Evolutionary conservation across 495 filamentous ascomycete species (phyloP), one percentile per base, ranked within the genome.

Genomic region (Tuber microsphaerosporum): DNA sequence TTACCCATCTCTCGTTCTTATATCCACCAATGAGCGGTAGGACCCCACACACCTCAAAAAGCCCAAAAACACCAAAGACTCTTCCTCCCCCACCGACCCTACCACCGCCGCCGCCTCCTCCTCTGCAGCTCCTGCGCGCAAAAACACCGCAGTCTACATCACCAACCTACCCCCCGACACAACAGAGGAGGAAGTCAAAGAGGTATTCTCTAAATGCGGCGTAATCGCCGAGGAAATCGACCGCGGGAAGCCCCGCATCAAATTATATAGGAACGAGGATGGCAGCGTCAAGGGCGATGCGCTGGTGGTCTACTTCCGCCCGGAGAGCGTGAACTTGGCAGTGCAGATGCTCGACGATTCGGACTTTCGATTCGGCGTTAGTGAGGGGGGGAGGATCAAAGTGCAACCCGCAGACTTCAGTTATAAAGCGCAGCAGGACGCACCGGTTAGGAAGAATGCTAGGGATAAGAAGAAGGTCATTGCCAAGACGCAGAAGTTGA

Each of bases 151-250:
- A 34, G 87, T 99, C 71, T 99, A 92, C 83, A 90, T 98, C 56
- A 96, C 93, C 4, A 91, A 89, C 19, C 88, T 99, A 6, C 96
- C 96, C 1, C 84, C 86, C 26, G 92, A 98, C 81, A 90, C 87
- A 31, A 90, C 90, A 0, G 86, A 90, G 34, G 90, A 94, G 12
- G 96, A 99, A 83, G 89, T 99, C 37, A 87, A 89, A 74, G 87
- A 92, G 19, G 87, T 91, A 41, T 99, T 99, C 86, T 92, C 91
- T 71, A 91, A 90, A 77, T 97, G 89, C 83, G 96, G 96, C 70
- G 91, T 99, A 78, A 97, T 99, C 77, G 94, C 94, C 69, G 92
- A 97, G 84, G 92, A 94, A 83, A 93, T 95, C 77, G 95, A 98
- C 80, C 91, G 87, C 76, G 91, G 92, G 71, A 87, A 89, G 48